These are phyloP conservation scores for Zasmidium citrigriseum DNA, from an alignment of 2,329 filamentous ascomycete genomes.

Conservation along the genomic window DNA sequence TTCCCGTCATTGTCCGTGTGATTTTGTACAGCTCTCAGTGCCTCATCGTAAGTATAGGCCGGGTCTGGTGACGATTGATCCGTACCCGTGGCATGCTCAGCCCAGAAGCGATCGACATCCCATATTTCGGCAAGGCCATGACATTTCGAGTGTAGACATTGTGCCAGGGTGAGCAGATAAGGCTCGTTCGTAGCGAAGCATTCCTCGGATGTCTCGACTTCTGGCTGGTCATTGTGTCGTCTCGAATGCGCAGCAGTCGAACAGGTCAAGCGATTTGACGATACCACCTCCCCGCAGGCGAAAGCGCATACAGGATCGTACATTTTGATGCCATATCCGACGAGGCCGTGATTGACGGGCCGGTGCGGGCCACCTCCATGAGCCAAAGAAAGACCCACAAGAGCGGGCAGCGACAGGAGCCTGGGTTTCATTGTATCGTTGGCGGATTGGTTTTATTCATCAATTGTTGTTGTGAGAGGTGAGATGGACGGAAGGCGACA, in stretches of 20 bases:
- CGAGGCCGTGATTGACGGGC: slow-evolving; percentile 12
- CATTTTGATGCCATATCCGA: slow-evolving; percentile 27
- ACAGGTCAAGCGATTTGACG: slow-evolving; percentile 14
- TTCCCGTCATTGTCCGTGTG: not conserved
- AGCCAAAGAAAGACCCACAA: not conserved
- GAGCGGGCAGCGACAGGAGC: not conserved
- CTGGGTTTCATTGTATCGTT: not conserved
- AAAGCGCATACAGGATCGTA: slow-evolving; percentile 27
- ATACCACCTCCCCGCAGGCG: slow-evolving; percentile 23
- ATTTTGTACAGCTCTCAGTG: not conserved
- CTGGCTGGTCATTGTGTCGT: not conserved
- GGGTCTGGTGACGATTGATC: not conserved
- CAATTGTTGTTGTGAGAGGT: not conserved
- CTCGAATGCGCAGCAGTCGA: slow-evolving; percentile 8
- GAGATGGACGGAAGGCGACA: not conserved
- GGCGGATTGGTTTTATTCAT: not conserved
- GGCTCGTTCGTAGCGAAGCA: not conserved
- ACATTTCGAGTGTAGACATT: not conserved
- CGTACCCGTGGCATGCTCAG: not conserved
- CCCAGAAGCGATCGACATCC: not conserved
- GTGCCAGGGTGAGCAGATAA: not conserved
- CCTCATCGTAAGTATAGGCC: not conserved
- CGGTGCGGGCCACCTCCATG: not conserved
- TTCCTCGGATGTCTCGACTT: not conserved
- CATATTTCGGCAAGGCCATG: not conserved